Evolutionary conservation across 176 grass and related monocot genomes (phyloP).

Genomic region (Lolium multiflorum): DNA sequence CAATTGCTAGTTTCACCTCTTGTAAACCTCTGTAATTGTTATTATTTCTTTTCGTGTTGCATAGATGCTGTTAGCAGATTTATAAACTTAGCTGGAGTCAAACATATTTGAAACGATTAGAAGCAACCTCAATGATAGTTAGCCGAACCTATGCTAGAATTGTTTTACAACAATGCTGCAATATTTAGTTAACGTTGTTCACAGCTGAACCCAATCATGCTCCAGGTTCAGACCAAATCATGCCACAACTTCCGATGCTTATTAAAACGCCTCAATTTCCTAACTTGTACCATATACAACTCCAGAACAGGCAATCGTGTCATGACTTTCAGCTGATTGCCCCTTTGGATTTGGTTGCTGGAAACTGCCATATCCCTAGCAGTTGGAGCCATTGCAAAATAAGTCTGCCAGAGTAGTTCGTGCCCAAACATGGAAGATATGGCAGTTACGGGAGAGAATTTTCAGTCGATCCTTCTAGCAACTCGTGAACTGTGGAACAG

Average conservation of each 20-base stretch:
- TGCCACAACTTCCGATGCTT: neutral
- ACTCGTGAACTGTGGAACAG: neutral
- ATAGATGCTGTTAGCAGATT: too few species aligned
- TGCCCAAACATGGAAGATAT: conserved; percentile 7
- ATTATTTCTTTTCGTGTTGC: too few species aligned
- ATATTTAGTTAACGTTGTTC: neutral
- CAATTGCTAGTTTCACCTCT: too few species aligned
- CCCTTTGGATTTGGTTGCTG: neutral
- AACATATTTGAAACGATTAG: neutral
- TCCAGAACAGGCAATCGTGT: neutral
- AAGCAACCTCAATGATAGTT: neutral
- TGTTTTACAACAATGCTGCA: neutral
- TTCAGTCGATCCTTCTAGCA: neutral
- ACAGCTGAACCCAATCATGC: neutral
- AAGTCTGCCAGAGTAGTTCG: neutral
- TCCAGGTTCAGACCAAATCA: neutral
- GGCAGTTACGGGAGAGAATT: neutral
- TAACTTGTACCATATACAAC: neutral
- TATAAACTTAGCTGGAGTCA: neutral
- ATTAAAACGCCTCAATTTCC: neutral
- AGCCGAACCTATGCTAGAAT: neutral
- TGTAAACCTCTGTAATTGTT: too few species aligned
- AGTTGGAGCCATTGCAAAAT: neutral
- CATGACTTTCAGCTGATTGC: neutral
- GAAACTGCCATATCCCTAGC: neutral